Evolutionary conservation across 1,139 yeast genomes (phyloP).

Genomic region (Sugiyamaella castrensis): DNA sequence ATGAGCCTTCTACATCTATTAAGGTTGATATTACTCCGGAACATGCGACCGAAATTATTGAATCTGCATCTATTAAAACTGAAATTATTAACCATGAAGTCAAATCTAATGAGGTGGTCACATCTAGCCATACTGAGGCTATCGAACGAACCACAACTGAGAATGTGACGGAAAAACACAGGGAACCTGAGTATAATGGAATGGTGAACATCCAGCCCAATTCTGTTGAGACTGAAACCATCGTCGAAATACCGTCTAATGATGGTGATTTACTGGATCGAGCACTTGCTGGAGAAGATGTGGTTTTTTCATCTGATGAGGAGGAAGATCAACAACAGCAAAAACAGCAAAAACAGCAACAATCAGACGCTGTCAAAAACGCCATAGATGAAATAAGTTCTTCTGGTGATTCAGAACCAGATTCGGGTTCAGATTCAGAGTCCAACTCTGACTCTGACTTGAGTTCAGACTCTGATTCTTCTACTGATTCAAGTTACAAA

Average conservation of each 20-base stretch:
- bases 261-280: slow-evolving; percentile 21
- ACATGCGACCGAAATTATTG: too few relatives aligned
- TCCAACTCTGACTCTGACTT: slow-evolving; percentile 16
- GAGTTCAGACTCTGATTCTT: slow-evolving; percentile 20
- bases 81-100: too few relatives aligned
- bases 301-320: slow-evolving; percentile 31
- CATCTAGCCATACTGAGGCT: too few relatives aligned
- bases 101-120: too few relatives aligned
- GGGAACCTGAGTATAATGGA: too few relatives aligned
- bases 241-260: not conserved
- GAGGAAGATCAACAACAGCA: slow-evolving; percentile 8
- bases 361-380: not conserved
- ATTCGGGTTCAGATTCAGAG: slow-evolving; percentile 1
- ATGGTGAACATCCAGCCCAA: too few relatives aligned
- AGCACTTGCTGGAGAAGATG: slow-evolving; percentile 27
- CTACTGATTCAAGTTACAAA: slow-evolving; percentile 13
- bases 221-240: not conserved
- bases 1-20: too few relatives aligned
- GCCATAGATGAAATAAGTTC: not conserved
- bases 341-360: too few relatives aligned
- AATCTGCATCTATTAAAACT: too few relatives aligned
- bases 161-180: too few relatives aligned
- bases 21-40: too few relatives aligned
- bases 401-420: slow-evolving; percentile 9
- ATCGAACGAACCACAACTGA: too few relatives aligned